Percentiles rank a stretch among this genome's conserved stretches.
phyloP scores from a whole-genome alignment of 345 rosid genomes.

The Aegle marmelos region DNA sequence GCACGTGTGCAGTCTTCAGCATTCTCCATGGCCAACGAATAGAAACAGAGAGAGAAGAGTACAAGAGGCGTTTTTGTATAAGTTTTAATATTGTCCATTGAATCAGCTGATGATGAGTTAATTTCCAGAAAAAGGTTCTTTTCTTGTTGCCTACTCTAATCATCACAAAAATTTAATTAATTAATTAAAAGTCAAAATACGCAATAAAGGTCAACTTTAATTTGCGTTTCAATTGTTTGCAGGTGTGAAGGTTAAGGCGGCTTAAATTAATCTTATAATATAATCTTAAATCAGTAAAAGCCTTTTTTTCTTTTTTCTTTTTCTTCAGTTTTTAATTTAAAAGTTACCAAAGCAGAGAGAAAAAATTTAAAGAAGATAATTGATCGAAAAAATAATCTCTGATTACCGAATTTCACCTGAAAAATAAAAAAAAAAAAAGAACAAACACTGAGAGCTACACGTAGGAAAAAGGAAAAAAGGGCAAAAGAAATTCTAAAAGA shows the following conservation, averaged over 20 bases:
- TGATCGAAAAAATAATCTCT: neutral
- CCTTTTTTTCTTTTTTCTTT: too few relatives aligned
- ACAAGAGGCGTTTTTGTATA: neutral
- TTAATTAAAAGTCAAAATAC: neutral
- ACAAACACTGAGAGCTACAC: neutral
- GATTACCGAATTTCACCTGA: neutral
- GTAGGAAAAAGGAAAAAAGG: neutral
- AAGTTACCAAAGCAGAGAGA: neutral
- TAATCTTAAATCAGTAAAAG: too few relatives aligned
- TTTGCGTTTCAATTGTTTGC: neutral
- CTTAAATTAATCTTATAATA: neutral
- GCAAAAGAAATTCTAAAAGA: neutral
- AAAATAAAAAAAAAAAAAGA: neutral
- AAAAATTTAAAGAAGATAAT: neutral
- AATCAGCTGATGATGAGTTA: neutral
- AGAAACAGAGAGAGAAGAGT: neutral
- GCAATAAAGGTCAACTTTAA: neutral
- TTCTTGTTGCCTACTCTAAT: neutral
- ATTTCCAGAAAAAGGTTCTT: neutral
- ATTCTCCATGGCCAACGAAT: slow-evolving; percentile 13
- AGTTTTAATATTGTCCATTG: neutral
- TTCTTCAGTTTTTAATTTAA: neutral
- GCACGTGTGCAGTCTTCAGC: slow-evolving; percentile 18
- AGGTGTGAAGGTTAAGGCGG: neutral
- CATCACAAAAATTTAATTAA: neutral